Evolutionary conservation across 176 grass and related monocot species (phyloP), one percentile per base, ranked within the genome.

Genomic region (Pontederia paniculata): DNA sequence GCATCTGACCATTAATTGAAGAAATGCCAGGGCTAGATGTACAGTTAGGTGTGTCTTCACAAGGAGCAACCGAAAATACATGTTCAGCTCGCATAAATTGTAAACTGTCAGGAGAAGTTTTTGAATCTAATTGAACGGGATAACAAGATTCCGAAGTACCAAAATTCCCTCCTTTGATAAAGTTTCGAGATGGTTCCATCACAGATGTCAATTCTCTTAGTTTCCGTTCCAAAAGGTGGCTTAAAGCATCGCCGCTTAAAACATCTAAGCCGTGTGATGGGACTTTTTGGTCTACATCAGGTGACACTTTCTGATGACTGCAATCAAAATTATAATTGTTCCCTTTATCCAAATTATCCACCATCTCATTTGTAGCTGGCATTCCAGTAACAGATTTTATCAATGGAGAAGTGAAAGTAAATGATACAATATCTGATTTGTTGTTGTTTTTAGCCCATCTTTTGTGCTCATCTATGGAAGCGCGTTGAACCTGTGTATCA

Each of bases 401-500:
- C 58, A 88, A 70, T 47, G 86, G 87, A 45, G 93, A 82, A n/a
- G 80, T 98, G 68, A 98, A 98, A 50, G 87, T 98, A 74, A 98
- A 98, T 18, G 93, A 98, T 79, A 98, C 83, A 67, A 98, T 81
- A 53, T 98, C 88, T 55, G 80, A 88, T 82, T 64, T 91, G 67
- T 80, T 91, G 67, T 80, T 82, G 58, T 70, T 59, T 3, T 59
- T 58, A 9, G 66, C 54, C 67, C 74, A 84, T 70, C 75, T 77
- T 53, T 60, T 76, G 57, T 81, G 80, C 52, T 89, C 80, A 65
- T 88, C 87, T 46, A 84, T 68, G 54, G 88, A 71, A 77, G 88
- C 70, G 63, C 91, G 87, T 43, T 83, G 77, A 74, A 91, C 67
- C 42, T 31, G 66, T 68, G 73, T 77, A 70, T 83, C 69, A 44